phyloP scores from a whole-genome alignment of 306 rosid genomes.

The Herpetospermum pedunculosum region DNA sequence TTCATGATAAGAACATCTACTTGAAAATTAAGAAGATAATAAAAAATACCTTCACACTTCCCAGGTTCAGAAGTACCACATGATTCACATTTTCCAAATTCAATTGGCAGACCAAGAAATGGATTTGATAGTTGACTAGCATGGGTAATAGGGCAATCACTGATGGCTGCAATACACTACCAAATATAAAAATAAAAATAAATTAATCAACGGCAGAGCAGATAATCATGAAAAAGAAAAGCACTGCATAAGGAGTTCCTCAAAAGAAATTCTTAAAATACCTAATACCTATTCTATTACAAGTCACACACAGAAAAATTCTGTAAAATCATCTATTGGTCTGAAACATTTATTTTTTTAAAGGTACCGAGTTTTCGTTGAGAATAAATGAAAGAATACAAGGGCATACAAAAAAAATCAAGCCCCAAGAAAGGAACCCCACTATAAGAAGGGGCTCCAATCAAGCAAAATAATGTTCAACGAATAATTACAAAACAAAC shows the following conservation, averaged over 20 bases:
- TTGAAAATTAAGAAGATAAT: neutral
- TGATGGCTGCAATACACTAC: conserved; percentile 74
- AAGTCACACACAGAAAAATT: neutral
- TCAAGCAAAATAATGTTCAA: no score
- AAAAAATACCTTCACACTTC: conserved; percentile 69
- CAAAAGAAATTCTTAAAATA: neutral
- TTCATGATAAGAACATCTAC: neutral
- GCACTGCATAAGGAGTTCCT: neutral
- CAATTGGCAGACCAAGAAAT: conserved; percentile 87
- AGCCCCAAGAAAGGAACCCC: no score
- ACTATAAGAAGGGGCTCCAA: no score
- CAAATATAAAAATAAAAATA: conserved; percentile 17
- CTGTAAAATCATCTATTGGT: neutral
- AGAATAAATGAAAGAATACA: no score
- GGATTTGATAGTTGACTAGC: conserved; percentile 85
- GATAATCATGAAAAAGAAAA: neutral
- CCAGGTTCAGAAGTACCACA: conserved; percentile 87
- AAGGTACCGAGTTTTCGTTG: no score
- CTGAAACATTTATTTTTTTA: neutral
- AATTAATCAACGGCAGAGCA: neutral
- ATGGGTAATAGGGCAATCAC: conserved; percentile 62
- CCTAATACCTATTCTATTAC: neutral
- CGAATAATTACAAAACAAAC: no score
- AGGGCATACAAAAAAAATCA: no score
- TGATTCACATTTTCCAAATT: conserved; percentile 81